Conservation (phyloP, 257 asterid genomes). For the Agastache rugosa region DNA sequence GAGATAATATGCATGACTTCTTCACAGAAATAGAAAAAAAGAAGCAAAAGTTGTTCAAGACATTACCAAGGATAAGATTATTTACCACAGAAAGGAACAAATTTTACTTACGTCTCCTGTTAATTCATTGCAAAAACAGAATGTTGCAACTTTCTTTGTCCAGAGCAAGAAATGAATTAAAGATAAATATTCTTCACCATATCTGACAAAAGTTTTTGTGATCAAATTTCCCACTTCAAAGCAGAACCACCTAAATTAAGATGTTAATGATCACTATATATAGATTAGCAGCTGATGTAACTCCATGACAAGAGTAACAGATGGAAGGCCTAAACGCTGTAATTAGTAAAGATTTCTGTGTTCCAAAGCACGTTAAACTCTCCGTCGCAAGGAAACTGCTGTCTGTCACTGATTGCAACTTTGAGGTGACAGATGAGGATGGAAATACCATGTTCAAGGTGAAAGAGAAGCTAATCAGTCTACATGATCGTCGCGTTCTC, state of each 20-base stretch:
- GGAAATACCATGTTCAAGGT: slow-evolving; percentile 53
- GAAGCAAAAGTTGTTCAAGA: background rate
- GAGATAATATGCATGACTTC: background rate
- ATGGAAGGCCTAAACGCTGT: slow-evolving; percentile 29
- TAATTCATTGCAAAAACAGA: background rate
- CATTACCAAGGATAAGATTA: slow-evolving; percentile 18
- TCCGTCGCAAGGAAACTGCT: slow-evolving; percentile 46
- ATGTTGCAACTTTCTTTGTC: background rate
- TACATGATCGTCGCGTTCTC: slow-evolving; percentile 56
- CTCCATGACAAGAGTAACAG: background rate
- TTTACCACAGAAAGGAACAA: background rate
- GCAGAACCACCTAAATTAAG: slow-evolving; percentile 3
- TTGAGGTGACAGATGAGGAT: slow-evolving; percentile 47
- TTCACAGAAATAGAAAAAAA: background rate
- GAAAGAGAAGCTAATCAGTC: slow-evolving; percentile 46
- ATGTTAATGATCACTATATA: background rate
- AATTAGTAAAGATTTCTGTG: slow-evolving; percentile 49
- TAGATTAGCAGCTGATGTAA: background rate
- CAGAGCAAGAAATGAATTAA: background rate
- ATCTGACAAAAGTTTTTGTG: background rate
- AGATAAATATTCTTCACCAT: slow-evolving; percentile 15
- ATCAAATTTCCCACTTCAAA: slow-evolving; percentile 1
- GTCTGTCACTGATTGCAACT: slow-evolving; percentile 50
- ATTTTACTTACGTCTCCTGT: background rate
- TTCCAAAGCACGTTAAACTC: slow-evolving; percentile 45